Conservation (phyloP, 805 yeast species). For the Yarrowia hollandica region DNA sequence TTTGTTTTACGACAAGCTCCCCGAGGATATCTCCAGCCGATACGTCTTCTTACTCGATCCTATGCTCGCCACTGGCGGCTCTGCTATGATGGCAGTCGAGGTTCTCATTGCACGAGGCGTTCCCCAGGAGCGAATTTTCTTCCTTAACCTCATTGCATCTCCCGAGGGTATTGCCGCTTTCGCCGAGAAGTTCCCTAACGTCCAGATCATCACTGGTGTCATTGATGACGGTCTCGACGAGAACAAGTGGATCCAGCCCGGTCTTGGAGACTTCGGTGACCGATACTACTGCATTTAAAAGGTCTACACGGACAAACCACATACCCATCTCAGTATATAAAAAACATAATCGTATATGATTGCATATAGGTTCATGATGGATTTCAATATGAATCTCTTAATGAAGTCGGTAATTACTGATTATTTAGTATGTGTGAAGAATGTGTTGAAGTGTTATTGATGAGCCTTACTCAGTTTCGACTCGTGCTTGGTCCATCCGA, state of each 20-base stretch:
- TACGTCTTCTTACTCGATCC: conserved; percentile 93
- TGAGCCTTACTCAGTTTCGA: background rate
- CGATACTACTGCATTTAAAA: conserved; percentile 87
- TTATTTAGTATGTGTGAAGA: no score
- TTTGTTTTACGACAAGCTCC: conserved; percentile 88
- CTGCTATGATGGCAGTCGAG: conserved; percentile 96
- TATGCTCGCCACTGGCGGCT: conserved; percentile 98
- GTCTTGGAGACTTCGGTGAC: conserved; percentile 97
- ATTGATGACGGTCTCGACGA: conserved; percentile 86
- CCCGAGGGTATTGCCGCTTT: conserved; percentile 90
- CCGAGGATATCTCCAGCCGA: conserved; percentile 84
- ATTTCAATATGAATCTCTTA: no score
- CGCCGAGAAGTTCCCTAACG: conserved; percentile 74
- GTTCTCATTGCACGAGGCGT: conserved; percentile 87
- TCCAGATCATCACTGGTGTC: conserved; percentile 91
- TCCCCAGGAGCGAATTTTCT: conserved; percentile 79
- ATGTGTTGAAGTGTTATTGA: background rate
- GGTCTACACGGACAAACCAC: background rate
- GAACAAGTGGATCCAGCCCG: conserved; percentile 83
- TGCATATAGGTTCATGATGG: no score
- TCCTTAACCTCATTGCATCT: conserved; percentile 86
- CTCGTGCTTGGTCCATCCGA: background rate
- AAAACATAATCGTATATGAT: conserved; percentile 15
- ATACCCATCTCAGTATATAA: conserved; percentile 9
- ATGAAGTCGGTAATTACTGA: no score